A percentile compares a stretch with the other conserved stretches of the same genome.
Conservation (phyloP, 1,284 basidiomycete genomes). For the Coniferiporia weirii region DNA sequence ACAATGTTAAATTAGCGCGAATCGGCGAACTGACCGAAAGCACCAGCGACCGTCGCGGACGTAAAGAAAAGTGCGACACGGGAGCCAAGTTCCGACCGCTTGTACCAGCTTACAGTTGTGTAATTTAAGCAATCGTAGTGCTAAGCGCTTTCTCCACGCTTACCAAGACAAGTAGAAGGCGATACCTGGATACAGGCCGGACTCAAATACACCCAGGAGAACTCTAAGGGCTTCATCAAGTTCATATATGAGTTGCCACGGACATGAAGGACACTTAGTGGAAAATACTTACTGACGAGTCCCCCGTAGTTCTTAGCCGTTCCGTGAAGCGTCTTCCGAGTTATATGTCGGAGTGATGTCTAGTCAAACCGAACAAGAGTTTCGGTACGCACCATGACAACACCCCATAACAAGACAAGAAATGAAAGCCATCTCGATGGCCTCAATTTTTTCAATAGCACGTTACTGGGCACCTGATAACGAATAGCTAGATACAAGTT, state of each 20-base stretch:
- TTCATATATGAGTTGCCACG: background rate
- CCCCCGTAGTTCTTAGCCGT: conserved; percentile 44
- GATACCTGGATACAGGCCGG: conserved; percentile 50
- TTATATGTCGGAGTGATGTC: background rate
- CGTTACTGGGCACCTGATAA: conserved; percentile 45
- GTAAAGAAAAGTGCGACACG: conserved; percentile 63
- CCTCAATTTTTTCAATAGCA: conserved; percentile 47
- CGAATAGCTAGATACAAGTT: background rate
- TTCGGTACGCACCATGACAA: conserved; percentile 44
- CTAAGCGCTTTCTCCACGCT: conserved; percentile 16
- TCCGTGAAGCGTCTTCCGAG: conserved; percentile 46
- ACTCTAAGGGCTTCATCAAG: conserved; percentile 38
- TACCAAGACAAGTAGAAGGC: conserved; percentile 53
- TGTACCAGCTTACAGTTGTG: conserved; percentile 46
- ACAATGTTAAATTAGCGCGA: conserved; percentile 3
- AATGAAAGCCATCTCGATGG: conserved; percentile 57
- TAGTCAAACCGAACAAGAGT: background rate
- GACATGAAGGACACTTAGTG: background rate
- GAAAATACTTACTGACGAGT: conserved; percentile 37
- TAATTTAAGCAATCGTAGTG: background rate
- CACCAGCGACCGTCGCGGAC: conserved; percentile 62
- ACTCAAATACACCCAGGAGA: conserved; percentile 48
- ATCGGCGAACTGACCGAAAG: conserved; percentile 46
- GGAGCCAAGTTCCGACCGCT: conserved; percentile 54
- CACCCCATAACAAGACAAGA: conserved; percentile 52